These are phyloP conservation scores for Cyberlindnera saturnus DNA, from an alignment of 805 yeast genomes.

Conservation along the genomic window DNA sequence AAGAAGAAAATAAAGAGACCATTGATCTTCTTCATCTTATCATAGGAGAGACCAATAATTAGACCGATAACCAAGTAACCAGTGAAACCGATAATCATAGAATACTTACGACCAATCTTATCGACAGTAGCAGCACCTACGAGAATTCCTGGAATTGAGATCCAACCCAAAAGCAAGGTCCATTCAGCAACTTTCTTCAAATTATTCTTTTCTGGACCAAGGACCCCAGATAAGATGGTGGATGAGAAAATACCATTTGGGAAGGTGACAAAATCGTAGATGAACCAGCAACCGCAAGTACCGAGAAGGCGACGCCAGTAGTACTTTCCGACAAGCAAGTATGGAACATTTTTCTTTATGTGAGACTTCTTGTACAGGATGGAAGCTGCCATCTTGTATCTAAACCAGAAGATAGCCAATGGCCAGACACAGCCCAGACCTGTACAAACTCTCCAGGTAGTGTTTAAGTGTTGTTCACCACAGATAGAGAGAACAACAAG, in stretches of 20 bases:
- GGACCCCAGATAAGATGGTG: slow-evolving; percentile 51
- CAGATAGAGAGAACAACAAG: slow-evolving; percentile 62
- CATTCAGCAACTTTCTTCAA: slow-evolving; percentile 63
- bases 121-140: slow-evolving; percentile 65
- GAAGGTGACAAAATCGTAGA: slow-evolving; percentile 75
- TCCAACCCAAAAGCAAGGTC: slow-evolving; percentile 58
- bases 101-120: slow-evolving; percentile 62
- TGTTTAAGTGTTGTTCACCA: slow-evolving; percentile 37
- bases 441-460: slow-evolving; percentile 66
- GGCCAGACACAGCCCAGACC: slow-evolving; percentile 68
- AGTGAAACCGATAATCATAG: slow-evolving; percentile 62
- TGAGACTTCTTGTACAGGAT: slow-evolving; percentile 59
- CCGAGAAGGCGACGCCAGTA: slow-evolving; percentile 69
- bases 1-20: slow-evolving; percentile 66
- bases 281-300: slow-evolving; percentile 71
- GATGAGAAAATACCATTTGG: slow-evolving; percentile 70
- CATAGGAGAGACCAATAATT: slow-evolving; percentile 60
- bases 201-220: slow-evolving; percentile 28
- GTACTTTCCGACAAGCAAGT: slow-evolving; percentile 52
- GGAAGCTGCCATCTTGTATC: slow-evolving; percentile 64
- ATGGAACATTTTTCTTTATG: slow-evolving; percentile 52
- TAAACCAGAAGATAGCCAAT: slow-evolving; percentile 61
- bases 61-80: slow-evolving; percentile 71
- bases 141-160: slow-evolving; percentile 68
- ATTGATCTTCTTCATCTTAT: slow-evolving; percentile 47